Evolutionary conservation across 192 early-diverging fungal species (phyloP).

Genomic region (Entophlyctis helioformis): DNA sequence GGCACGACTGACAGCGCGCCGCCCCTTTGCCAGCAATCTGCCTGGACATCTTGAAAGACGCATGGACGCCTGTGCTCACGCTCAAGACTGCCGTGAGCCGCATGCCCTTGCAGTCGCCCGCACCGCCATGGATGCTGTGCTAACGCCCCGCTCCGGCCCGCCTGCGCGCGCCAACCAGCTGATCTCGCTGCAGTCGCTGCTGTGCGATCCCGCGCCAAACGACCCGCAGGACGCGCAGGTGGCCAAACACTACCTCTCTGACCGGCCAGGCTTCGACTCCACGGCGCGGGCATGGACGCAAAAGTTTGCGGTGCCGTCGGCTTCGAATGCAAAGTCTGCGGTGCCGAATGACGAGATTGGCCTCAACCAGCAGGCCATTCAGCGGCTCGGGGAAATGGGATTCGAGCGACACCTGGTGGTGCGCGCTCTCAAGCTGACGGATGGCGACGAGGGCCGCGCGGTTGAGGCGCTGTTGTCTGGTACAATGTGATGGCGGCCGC

Average conservation of each 20-base stretch:
- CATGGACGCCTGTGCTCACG: conserved; percentile 42
- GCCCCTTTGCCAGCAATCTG: conserved; percentile 20
- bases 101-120: too few species aligned
- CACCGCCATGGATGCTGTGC: background rate
- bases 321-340: conserved; percentile 14
- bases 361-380: conserved; percentile 21
- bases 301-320: conserved; percentile 15
- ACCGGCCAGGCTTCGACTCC: conserved; percentile 27
- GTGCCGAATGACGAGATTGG: conserved; percentile 16
- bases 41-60: conserved; percentile 42
- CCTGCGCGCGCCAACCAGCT: conserved; percentile 9
- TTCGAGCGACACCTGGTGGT: conserved; percentile 31
- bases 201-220: conserved; percentile 37
- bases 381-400: conserved; percentile 38
- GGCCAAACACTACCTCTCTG: conserved; percentile 28
- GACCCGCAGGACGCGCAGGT: conserved; percentile 44
- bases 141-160: background rate
- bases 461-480: conserved; percentile 31
- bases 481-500: too few species aligned
- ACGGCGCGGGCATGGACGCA: conserved; percentile 37
- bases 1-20: background rate
- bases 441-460: conserved; percentile 30
- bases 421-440: conserved; percentile 17
- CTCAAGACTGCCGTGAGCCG: conserved; percentile 31
- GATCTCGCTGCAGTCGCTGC: conserved; percentile 36